phyloP scores from a whole-genome alignment of 75 land plant genomes.

The Pinus albicaulis region DNA sequence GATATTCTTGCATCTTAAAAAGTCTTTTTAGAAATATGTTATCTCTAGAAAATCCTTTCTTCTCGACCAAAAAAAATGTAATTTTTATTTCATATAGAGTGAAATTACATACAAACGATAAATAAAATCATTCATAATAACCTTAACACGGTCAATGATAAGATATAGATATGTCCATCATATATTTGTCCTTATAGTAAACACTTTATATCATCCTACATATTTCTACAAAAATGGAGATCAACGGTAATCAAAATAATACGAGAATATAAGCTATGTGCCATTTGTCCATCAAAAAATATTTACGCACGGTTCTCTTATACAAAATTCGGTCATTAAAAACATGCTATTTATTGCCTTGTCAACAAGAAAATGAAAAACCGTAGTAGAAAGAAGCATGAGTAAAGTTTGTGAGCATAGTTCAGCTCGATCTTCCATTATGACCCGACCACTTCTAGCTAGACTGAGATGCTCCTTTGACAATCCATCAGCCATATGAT shows the following conservation, averaged over 20 bases:
- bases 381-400: neutral
- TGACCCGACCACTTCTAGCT: neutral
- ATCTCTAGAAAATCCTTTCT: neutral
- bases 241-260: too few species aligned
- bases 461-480: neutral
- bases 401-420: neutral
- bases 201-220: too few species aligned
- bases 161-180: too few species aligned
- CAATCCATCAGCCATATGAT: neutral
- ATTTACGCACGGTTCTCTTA: too few species aligned
- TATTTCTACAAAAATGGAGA: too few species aligned
- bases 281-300: too few species aligned
- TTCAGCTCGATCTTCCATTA: neutral
- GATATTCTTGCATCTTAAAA: neutral
- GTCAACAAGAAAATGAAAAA: neutral
- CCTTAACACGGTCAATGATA: too few species aligned
- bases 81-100: neutral
- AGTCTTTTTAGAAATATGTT: neutral
- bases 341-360: too few species aligned
- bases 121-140: too few species aligned
- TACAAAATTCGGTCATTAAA: too few species aligned
- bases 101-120: neutral
- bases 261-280: too few species aligned
- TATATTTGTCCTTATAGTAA: too few species aligned
- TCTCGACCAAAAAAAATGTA: neutral